These are phyloP conservation scores for Citrus mangshanensis DNA, from an alignment of 345 rosid genomes.

Conservation along the genomic window DNA sequence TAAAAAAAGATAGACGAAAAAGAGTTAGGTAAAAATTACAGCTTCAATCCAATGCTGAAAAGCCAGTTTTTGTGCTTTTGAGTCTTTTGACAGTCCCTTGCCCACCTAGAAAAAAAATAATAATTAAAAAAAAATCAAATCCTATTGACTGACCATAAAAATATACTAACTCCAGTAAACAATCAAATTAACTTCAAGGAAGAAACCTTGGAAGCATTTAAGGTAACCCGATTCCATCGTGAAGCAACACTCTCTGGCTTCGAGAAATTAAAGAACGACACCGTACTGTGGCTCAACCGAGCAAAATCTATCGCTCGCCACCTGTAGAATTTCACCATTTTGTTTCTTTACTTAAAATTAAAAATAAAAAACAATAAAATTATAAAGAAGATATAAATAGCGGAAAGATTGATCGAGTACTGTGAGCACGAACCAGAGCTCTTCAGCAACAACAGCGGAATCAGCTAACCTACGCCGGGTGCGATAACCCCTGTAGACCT, in stretches of 20 bases:
- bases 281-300: constrained; percentile 68
- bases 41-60: constrained; percentile 93
- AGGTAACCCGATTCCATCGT: constrained; percentile 68
- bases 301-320: constrained; percentile 87
- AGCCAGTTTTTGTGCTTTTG: constrained; percentile 78
- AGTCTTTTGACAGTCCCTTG: constrained; percentile 57
- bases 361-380: not conserved
- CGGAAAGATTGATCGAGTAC: not conserved
- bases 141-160: not conserved
- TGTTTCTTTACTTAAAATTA: constrained; percentile 5
- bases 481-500: constrained; percentile 83
- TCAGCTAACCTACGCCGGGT: constrained; percentile 90
- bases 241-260: constrained; percentile 75
- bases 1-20: too few relatives aligned
- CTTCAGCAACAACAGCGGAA: constrained; percentile 87
- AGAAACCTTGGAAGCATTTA: constrained; percentile 80
- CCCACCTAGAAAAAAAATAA: constrained; percentile 56
- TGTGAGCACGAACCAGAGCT: constrained; percentile 53
- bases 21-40: constrained; percentile 16
- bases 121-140: not conserved
- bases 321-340: constrained; percentile 36
- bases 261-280: constrained; percentile 67
- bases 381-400: not conserved
- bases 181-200: not conserved
- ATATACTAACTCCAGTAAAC: not conserved